Conservation (phyloP, 192 early-diverging fungal species). For the Dissophora globulifera region DNA sequence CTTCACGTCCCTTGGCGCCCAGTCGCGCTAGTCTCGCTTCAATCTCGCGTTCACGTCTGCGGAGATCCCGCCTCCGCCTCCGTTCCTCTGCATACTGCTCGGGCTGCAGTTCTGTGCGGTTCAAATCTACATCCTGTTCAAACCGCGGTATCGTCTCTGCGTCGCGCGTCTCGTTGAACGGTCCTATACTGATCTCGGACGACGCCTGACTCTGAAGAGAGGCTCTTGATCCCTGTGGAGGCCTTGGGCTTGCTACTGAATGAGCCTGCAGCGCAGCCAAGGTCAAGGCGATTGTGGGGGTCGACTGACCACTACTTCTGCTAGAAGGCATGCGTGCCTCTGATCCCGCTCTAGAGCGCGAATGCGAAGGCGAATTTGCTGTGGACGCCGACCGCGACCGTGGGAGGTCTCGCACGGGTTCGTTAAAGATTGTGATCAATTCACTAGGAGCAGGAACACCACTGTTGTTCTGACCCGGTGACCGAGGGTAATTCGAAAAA, state of each 20-base stretch:
- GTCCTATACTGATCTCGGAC: slow-evolving; percentile 14
- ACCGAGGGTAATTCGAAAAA: slow-evolving; percentile 41
- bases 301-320: neutral
- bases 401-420: slow-evolving; percentile 13
- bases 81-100: slow-evolving; percentile 16
- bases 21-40: slow-evolving; percentile 19
- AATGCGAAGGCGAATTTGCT: neutral
- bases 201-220: neutral
- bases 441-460: slow-evolving; percentile 12
- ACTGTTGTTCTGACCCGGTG: slow-evolving; percentile 15
- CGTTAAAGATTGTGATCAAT: slow-evolving; percentile 49
- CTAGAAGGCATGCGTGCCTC: neutral
- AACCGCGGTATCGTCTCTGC: slow-evolving; percentile 9
- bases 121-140: slow-evolving; percentile 45
- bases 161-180: slow-evolving; percentile 26
- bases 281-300: too few species aligned
- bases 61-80: slow-evolving; percentile 6
- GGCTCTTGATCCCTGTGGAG: neutral
- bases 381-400: neutral
- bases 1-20: slow-evolving; percentile 3
- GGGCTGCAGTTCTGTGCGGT: slow-evolving; percentile 4
- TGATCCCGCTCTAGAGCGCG: neutral
- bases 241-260: too few species aligned
- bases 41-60: slow-evolving; percentile 29
- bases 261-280: too few species aligned